These are phyloP conservation scores for Kazachstania sp. DNA, from an alignment of 1,139 yeast species.

Conservation along the genomic window DNA sequence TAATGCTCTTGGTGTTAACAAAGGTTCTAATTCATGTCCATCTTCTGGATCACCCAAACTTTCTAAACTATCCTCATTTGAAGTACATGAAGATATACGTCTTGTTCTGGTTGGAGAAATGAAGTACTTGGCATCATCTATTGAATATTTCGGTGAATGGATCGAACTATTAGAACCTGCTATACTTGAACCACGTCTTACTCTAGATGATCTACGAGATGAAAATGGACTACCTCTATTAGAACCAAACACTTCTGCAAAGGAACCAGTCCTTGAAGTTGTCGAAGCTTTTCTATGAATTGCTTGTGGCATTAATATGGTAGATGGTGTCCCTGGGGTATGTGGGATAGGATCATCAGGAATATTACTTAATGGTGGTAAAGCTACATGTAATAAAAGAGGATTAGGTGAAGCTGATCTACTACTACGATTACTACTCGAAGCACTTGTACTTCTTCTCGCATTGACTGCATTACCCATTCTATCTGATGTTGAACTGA, in stretches of 20 bases:
- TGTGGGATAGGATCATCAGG: constrained; percentile 21
- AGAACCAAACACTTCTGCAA: constrained; percentile 13
- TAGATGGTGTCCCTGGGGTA: constrained; percentile 6
- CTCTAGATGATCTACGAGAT: constrained; percentile 22
- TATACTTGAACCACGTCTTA: constrained; percentile 9
- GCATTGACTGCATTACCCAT: constrained; percentile 19
- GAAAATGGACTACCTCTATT: constrained; percentile 24
- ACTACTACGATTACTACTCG: constrained; percentile 9
- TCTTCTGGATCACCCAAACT: constrained; percentile 6
- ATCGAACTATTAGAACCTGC: constrained; percentile 9
- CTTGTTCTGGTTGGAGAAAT: constrained; percentile 8
- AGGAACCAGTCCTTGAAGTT: constrained; percentile 11
- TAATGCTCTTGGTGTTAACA: constrained; percentile 55
- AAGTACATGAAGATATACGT: constrained; percentile 18
- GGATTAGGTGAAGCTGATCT: constrained; percentile 24
- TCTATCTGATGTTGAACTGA: constrained; percentile 29
- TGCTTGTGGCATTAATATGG: neutral
- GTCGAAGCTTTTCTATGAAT: constrained; percentile 1
- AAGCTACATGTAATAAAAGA: constrained; percentile 5
- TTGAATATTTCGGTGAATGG: constrained; percentile 1
- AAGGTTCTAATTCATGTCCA: constrained; percentile 39
- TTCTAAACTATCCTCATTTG: constrained; percentile 20
- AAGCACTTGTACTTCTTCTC: constrained; percentile 9
- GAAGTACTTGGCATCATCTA: neutral
- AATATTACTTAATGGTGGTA: constrained; percentile 7